These are phyloP conservation scores for Phytophthora sp. DNA, from an alignment of 352 stramenopile genomes.

Conservation along the genomic window DNA sequence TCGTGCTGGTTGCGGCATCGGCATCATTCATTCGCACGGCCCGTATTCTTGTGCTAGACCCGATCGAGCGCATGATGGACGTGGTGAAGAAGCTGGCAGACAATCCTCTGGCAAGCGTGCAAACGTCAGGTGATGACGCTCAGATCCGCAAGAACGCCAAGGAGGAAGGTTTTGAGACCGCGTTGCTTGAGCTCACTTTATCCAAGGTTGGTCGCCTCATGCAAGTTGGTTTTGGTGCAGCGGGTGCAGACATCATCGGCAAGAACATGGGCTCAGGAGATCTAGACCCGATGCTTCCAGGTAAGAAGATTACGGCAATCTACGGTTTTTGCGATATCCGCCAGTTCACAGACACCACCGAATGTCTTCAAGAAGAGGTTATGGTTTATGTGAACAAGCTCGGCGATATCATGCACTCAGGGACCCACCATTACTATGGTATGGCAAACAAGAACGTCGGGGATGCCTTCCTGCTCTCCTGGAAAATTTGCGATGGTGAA, in stretches of 20 bases:
- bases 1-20: slow-evolving; percentile 79
- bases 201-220: slow-evolving; percentile 88
- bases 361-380: slow-evolving; percentile 91
- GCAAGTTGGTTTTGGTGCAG: slow-evolving; percentile 84
- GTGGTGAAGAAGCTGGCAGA: slow-evolving; percentile 89
- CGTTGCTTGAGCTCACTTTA: slow-evolving; percentile 79
- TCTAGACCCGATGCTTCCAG: slow-evolving; percentile 88
- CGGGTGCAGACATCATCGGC: slow-evolving; percentile 83
- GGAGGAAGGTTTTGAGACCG: slow-evolving; percentile 82
- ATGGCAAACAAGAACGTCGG: slow-evolving; percentile 92
- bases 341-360: slow-evolving; percentile 92
- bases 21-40: slow-evolving; percentile 87
- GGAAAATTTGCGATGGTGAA: slow-evolving; percentile 91
- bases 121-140: slow-evolving; percentile 63
- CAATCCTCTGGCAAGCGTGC: slow-evolving; percentile 88
- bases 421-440: slow-evolving; percentile 85
- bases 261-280: slow-evolving; percentile 90
- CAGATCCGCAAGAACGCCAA: slow-evolving; percentile 80
- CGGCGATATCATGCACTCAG: slow-evolving; percentile 89
- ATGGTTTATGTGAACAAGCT: slow-evolving; percentile 95
- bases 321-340: slow-evolving; percentile 97
- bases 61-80: slow-evolving; percentile 92
- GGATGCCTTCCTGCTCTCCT: slow-evolving; percentile 94
- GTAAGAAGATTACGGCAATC: slow-evolving; percentile 93
- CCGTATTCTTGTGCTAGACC: slow-evolving; percentile 85